These are phyloP conservation scores for Botryosphaeria dothidea DNA, from an alignment of 2,329 filamentous ascomycete genomes.

Conservation along the genomic window DNA sequence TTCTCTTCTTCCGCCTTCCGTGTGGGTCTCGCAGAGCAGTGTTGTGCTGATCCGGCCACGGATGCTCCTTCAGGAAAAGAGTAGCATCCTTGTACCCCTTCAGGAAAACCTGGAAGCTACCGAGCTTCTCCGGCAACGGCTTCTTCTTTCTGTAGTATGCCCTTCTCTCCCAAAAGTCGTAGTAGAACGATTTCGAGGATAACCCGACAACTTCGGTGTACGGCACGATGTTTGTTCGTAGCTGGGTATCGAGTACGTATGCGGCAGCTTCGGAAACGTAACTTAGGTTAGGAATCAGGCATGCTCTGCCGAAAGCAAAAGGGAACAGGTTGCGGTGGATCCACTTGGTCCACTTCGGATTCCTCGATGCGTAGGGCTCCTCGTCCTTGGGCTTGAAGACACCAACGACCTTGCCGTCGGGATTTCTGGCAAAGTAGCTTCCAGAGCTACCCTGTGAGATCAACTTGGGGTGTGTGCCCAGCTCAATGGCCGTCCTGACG, in stretches of 20 bases:
- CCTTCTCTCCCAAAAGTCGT: constrained; percentile 94
- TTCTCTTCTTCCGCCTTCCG: constrained; percentile 63
- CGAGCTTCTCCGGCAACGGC: constrained; percentile 82
- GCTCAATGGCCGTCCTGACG: constrained; percentile 84
- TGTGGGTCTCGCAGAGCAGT: constrained; percentile 67
- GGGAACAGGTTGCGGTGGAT: constrained; percentile 97
- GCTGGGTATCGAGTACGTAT: constrained; percentile 87
- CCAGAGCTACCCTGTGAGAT: constrained; percentile 97
- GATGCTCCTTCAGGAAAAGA: constrained; percentile 89
- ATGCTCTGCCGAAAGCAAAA: constrained; percentile 93
- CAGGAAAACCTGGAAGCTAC: constrained; percentile 96
- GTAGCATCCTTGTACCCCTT: constrained; percentile 98
- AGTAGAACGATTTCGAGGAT: constrained; percentile 96
- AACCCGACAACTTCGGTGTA: constrained; percentile 95
- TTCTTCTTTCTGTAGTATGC: constrained; percentile 87
- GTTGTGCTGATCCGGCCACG: constrained; percentile 89
- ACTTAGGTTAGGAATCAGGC: constrained; percentile 93
- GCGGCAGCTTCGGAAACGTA: constrained; percentile 98
- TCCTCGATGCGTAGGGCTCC: constrained; percentile 93
- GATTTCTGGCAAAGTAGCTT: constrained; percentile 94
- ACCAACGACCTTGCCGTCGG: constrained; percentile 89
- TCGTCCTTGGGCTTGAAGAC: constrained; percentile 99
- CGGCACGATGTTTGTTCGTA: constrained; percentile 89
- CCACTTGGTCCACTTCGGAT: constrained; percentile 99
- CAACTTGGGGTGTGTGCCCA: constrained; percentile 90